Percentiles rank a stretch among this genome's conserved stretches.
These are phyloP conservation scores for Dothistroma septosporum DNA, from an alignment of 2,329 filamentous ascomycete genomes.

Conservation along the genomic window DNA sequence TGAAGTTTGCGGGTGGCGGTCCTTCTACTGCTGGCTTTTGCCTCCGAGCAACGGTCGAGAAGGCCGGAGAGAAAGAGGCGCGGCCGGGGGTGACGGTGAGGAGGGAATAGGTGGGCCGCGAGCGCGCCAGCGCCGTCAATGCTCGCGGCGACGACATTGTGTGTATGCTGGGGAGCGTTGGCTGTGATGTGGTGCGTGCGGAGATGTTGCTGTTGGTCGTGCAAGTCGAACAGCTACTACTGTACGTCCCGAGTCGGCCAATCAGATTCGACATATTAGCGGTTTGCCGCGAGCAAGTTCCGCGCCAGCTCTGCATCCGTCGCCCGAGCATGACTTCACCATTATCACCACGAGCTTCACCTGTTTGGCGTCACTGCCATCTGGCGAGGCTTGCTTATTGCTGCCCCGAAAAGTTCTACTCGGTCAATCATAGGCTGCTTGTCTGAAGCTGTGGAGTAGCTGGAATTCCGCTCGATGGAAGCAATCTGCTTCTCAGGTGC, in stretches of 20 bases:
- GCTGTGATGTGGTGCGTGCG: slow-evolving; percentile 12
- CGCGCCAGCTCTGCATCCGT: neutral
- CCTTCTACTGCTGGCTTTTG: slow-evolving; percentile 63
- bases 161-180: slow-evolving; percentile 21
- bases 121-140: slow-evolving; percentile 47
- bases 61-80: slow-evolving; percentile 48
- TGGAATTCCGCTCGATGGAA: no score
- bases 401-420: no score
- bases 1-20: slow-evolving; percentile 75
- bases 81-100: slow-evolving; percentile 38
- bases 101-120: slow-evolving; percentile 39
- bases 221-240: slow-evolving; percentile 2
- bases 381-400: neutral
- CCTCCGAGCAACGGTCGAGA: slow-evolving; percentile 60
- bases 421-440: no score
- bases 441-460: no score
- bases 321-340: neutral
- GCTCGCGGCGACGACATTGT: slow-evolving; percentile 48
- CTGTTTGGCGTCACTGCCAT: neutral
- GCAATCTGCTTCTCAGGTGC: no score
- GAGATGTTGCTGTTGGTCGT: neutral
- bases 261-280: neutral
- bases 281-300: neutral
- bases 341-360: neutral
- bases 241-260: neutral